Evolutionary conservation across 768 basidiomycete genomes (phyloP), one percentile per base, ranked within the genome.

Genomic region (Hygrocybe punicea): DNA sequence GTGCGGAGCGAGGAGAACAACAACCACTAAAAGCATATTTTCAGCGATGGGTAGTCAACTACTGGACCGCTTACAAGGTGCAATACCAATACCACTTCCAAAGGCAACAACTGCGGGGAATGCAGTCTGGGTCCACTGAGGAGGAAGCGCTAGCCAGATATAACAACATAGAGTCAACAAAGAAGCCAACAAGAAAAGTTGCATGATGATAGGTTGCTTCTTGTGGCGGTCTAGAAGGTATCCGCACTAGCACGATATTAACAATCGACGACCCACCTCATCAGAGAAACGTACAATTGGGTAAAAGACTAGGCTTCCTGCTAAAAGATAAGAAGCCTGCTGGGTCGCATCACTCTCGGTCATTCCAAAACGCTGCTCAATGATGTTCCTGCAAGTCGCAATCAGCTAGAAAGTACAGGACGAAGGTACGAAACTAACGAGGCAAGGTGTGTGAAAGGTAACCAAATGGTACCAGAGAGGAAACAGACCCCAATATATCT

Each of bases 381-480:
- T 81, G 52, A 92, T 79, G 63, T 89, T 90, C 25, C 89, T 91
- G 45, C 59, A 5, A 10, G n/a, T 21, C n/a, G 62, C 54, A 54
- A 63, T 37, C 46, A 54, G 36, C 47, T 21, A 37, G 37, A 25
- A 10, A 37, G 2, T 8, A 37, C 8, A 37, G 34, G 44, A 35
- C 50, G 11, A 49, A 19, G 44, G 29, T 35, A 47, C 42, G 11
- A 8, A 33, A 68, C 84, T 65, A 65, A 89, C 87, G 89, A 77
- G 13, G 86, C 83, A 46, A 92, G 81, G 65, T 91, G 88, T 11
- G 82, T 83, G 66, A 89, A 91, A 2, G 89, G 90, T 3, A 82
- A 74, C 89, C 89, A 91, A 36, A 90, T 82, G 58, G 83, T 75
- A 16, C 89, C 89, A 57, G 86, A 91, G 14, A 91, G 72, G 16